Base-by-base conservation (phyloP, 2,329 filamentous ascomycete genomes). In the Exophiala phaeomuriformis region DNA sequence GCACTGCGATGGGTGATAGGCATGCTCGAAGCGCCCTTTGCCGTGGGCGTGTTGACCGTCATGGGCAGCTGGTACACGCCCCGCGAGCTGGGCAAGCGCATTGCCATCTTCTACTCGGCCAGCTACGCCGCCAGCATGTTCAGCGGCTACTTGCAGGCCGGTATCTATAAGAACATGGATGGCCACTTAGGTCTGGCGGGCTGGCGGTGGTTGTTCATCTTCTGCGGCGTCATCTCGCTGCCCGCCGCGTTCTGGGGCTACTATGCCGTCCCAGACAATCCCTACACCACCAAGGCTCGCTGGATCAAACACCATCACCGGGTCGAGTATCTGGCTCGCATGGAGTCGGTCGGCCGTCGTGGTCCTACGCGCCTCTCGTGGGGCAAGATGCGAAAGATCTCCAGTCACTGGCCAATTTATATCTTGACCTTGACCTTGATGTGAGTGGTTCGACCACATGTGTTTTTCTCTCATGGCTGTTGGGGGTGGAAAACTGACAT, bases 51-150 rank as follows among this genome's bases (percentile, higher is more conserved):
- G 57, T 63, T 66, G 52, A 66, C 65, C 3, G 47, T 67, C 36
- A 61, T 67, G 31, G 53, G 53, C 3, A 40, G 30, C 27, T 75
- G 71, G 71, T 75, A 74, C 48, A 72, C 68, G 1, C 67, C 70
- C 46, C 64, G 65, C 9, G 78, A 81, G 67, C 62, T 82, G 56
- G 75, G 76, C 10, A 69, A 70, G 51, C 42, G 57, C 6, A 81
- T 81, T 59, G 78, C 78, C 51, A 73, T 82, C 32, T 67, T 82
- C 28, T 82, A 81, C 66, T 78, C 77, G 58, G 77, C 79, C 2
- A 81, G 80, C 62, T 74, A 81, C 58, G 75, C 82, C 59, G 80
- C 79, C 45, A 79, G 79, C 49, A 78, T 78, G 51, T 83, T 83
- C 63, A 80, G 78, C 0, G 77, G 78, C 0, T 72, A 83, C 2